These are phyloP conservation scores for Chrysanthemum seticuspe DNA, from an alignment of 129 eudicot species.

Conservation along the genomic window DNA sequence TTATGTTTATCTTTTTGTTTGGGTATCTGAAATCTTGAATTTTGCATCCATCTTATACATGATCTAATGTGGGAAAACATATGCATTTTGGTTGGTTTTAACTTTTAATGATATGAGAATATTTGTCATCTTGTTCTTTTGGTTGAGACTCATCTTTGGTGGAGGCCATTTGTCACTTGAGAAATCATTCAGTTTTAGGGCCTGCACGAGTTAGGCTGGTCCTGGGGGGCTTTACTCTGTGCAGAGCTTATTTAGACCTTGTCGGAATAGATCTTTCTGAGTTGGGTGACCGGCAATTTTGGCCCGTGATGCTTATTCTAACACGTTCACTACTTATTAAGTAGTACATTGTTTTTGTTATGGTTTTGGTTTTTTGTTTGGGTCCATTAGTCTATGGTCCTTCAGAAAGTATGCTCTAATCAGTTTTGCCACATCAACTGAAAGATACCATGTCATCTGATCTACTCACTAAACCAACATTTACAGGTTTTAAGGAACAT, in stretches of 20 bases:
- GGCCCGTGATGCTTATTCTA: background rate
- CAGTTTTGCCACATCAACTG: background rate
- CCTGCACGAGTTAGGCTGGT: no score
- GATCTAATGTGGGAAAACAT: conserved; percentile 18
- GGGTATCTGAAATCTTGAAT: conserved; percentile 18
- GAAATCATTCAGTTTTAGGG: no score
- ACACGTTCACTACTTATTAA: background rate
- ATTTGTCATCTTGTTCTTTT: background rate
- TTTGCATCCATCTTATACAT: conserved; percentile 12
- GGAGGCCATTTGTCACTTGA: background rate
- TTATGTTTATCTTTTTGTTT: no score
- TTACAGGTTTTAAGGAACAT: no score
- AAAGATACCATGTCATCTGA: no score
- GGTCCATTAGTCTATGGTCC: no score
- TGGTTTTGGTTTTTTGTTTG: no score
- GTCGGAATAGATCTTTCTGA: background rate
- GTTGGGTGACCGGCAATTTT: background rate
- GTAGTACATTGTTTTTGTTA: no score
- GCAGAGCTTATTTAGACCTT: background rate
- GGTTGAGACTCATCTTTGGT: background rate
- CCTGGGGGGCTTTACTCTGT: no score
- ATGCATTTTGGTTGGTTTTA: background rate
- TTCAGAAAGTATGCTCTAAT: background rate
- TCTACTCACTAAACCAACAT: no score
- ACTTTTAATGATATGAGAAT: background rate